phyloP scores from a whole-genome alignment of 2,329 filamentous ascomycete species.

The Hymenoscyphus repandus region DNA sequence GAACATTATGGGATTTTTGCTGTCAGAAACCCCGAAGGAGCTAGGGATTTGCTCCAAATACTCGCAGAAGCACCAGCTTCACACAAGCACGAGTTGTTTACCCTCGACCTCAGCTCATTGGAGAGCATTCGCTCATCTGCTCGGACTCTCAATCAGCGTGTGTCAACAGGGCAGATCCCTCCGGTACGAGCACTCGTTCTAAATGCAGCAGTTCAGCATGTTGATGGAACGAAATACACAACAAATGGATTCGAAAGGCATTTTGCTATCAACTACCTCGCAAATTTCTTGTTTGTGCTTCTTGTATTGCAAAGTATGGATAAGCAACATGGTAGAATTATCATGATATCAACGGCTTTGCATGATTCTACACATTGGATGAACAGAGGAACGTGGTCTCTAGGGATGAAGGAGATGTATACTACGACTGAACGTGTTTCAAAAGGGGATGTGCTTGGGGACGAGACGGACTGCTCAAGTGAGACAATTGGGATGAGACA shows the following conservation, averaged over 20 bases:
- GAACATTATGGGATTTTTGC: too few relatives aligned
- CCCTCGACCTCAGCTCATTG: conserved; percentile 13
- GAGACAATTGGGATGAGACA: conserved; percentile 9
- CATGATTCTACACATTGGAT: conserved; percentile 18
- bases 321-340: conserved; percentile 30
- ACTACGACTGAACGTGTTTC: conserved; percentile 12
- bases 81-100: conserved; percentile 5
- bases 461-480: conserved; percentile 1
- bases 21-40: too few relatives aligned
- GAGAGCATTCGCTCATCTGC: conserved; percentile 13
- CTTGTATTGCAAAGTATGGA: conserved; percentile 34
- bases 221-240: conserved; percentile 23
- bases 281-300: conserved; percentile 32
- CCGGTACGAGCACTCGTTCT: conserved; percentile 23
- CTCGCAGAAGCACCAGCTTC: conserved; percentile 4
- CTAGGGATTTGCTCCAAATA: not conserved
- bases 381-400: not conserved
- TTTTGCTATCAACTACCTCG: conserved; percentile 32
- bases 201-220: conserved; percentile 18
- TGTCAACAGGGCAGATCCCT: conserved; percentile 17
- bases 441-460: conserved; percentile 9
- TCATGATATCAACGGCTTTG: conserved; percentile 26
- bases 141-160: conserved; percentile 18
- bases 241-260: conserved; percentile 33
- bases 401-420: conserved; percentile 27